Base-by-base conservation (phyloP, 495 filamentous ascomycete species). In the Mytilinidion resinicola region DNA sequence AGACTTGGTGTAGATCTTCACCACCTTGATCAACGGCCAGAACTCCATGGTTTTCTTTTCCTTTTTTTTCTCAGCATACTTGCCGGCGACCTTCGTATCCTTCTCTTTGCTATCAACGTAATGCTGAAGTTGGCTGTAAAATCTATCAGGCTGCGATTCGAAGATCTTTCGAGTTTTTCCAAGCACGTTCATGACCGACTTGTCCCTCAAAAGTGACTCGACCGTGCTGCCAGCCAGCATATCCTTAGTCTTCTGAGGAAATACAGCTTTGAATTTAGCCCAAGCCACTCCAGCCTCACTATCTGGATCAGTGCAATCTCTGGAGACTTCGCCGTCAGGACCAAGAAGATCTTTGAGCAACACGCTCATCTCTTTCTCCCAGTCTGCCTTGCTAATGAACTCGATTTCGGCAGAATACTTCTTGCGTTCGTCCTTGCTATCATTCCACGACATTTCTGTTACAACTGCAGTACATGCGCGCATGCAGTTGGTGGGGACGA, bases 11-110 rank as follows among this genome's bases (percentile, higher is more conserved):
- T 80, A 86, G 17, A 89, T 71, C 53, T 73, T 74, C 36, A 89
- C 82, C 15, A 84, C 80, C 51, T 82, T 80, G 48, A 89, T 81
- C 14, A 90, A 67, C 1, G 86, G 86, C 85, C 85, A 89, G 41
- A 74, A 80, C 25, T 80, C 79, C 68, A 82, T 80, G 1, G 62
- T 37, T 42, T 61, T 67, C 57, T 68, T 60, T 36, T 68, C 58
- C 49, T 69, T 64, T 17, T 72, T 57, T 9, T 73, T 65, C 12
- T 50, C 25, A n/a, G 14, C 55, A 11, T 56, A 37, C 20, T 69
- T 68, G 42, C 69, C 67, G 52, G 64, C 74, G 55, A 72, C 67
- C 6, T 77, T 65, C 1, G 61, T 69, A 8, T 57, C 49, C 59
- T 77, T 80, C 57, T 78, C 80, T 41, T 77, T 77, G 60, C 76